These are phyloP conservation scores for Betula pendula DNA, from an alignment of 306 rosid species.

Conservation along the genomic window DNA sequence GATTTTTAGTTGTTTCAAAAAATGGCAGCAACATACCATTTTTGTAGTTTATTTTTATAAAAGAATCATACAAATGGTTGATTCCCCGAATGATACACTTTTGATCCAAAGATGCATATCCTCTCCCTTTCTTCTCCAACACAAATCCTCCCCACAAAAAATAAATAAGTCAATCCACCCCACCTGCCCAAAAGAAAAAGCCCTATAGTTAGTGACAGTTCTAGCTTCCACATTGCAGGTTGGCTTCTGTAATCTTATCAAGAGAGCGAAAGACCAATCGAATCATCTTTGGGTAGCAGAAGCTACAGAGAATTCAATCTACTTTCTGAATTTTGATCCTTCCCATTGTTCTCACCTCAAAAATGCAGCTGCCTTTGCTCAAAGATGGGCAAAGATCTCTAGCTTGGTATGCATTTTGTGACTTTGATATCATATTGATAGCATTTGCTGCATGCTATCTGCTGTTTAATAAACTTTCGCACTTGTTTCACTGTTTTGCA, in stretches of 20 bases:
- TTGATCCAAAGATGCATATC: not conserved
- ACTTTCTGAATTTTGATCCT: conserved; percentile 63
- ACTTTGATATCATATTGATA: conserved; percentile 13
- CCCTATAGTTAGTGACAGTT: conserved; percentile 3
- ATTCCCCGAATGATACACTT: not conserved
- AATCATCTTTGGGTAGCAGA: conserved; percentile 82
- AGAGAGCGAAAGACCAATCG: conserved; percentile 61
- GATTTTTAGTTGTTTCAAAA: no score
- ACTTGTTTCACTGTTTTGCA: conserved; percentile 36
- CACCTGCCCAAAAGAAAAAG: not conserved
- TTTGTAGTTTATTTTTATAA: no score
- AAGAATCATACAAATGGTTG: no score
- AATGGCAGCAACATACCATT: no score
- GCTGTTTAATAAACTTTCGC: conserved; percentile 16
- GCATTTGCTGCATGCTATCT: conserved; percentile 15
- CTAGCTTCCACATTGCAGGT: conserved; percentile 50
- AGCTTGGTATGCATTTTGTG: conserved; percentile 45
- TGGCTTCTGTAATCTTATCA: conserved; percentile 76
- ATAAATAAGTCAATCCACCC: not conserved
- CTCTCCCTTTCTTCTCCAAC: not conserved
- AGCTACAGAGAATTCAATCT: conserved; percentile 68
- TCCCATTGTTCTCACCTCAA: conserved; percentile 60
- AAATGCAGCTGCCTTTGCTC: conserved; percentile 56
- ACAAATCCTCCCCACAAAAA: not conserved
- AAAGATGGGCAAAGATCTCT: conserved; percentile 63